phyloP scores from a whole-genome alignment of 129 eudicot genomes.

The Oenanthe sinensis region DNA sequence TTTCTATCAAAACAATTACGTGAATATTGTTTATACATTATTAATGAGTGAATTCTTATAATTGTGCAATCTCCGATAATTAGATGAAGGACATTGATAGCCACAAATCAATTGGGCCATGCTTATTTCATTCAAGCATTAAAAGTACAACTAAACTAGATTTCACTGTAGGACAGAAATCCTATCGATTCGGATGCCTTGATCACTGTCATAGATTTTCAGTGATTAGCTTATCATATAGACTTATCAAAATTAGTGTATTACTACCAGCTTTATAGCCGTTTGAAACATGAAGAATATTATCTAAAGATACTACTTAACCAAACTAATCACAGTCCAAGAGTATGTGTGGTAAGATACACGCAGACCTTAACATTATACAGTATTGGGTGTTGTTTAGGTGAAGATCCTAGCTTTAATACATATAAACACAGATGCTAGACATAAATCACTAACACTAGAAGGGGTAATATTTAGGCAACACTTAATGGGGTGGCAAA shows the following conservation, averaged over 20 bases:
- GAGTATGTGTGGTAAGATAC: not conserved
- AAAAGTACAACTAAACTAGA: not conserved
- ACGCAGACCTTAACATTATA: not conserved
- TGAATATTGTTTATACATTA: not conserved
- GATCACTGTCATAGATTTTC: not conserved
- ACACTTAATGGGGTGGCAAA: not conserved
- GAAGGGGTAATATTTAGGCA: not conserved
- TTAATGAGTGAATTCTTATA: not conserved
- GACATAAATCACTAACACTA: not conserved
- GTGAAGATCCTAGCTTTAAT: not conserved
- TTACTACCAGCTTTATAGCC: too few relatives aligned
- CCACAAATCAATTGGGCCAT: not conserved
- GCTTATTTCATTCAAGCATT: not conserved
- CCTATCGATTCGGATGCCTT: not conserved
- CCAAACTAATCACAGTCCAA: not conserved
- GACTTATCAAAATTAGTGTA: not conserved
- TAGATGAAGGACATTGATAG: not conserved
- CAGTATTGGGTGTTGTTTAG: not conserved
- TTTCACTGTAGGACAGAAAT: not conserved
- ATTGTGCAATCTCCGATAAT: not conserved
- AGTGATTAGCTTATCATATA: not conserved
- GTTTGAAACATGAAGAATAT: too few relatives aligned
- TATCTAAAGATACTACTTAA: not conserved
- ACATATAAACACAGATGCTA: not conserved
- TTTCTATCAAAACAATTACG: not conserved